A percentile compares a stretch with the other conserved stretches of the same genome.
phyloP scores from a whole-genome alignment of 202 grass and related monocot genomes.

The Tripidium arundinaceum region DNA sequence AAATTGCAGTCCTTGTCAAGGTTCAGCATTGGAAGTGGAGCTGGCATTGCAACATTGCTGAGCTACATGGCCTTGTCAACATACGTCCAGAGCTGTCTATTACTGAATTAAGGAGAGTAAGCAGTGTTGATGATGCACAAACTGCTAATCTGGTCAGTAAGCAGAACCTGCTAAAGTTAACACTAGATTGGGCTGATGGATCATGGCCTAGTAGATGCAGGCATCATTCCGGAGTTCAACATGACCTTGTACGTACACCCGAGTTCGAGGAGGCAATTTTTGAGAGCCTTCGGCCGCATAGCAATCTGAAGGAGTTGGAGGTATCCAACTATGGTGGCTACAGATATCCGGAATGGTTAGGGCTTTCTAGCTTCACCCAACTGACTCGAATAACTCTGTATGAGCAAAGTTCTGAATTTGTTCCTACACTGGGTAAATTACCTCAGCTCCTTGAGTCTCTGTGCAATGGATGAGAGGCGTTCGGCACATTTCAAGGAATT shows the following conservation, averaged over 20 bases:
- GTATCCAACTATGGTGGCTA: constrained; percentile 21
- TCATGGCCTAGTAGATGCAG: neutral
- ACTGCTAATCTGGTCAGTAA: constrained; percentile 24
- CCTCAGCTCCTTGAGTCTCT: constrained; percentile 9
- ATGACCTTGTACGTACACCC: neutral
- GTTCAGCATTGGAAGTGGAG: constrained; percentile 17
- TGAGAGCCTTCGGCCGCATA: constrained; percentile 27
- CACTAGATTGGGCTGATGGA: constrained; percentile 20
- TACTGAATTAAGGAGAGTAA: constrained; percentile 20
- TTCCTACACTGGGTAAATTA: constrained; percentile 31
- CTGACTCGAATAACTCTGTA: constrained; percentile 25
- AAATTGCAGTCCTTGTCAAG: constrained; percentile 27
- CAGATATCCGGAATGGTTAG: constrained; percentile 34
- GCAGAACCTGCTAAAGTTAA: constrained; percentile 15
- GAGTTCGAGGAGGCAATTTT: constrained; percentile 20
- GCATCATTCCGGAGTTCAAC: neutral
- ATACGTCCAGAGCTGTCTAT: constrained; percentile 26
- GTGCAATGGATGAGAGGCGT: constrained; percentile 2
- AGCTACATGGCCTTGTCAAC: constrained; percentile 22
- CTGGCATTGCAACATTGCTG: constrained; percentile 32
- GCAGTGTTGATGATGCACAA: constrained; percentile 2
- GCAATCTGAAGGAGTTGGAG: constrained; percentile 23
- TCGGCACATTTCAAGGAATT: constrained; percentile 21
- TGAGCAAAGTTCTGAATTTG: constrained; percentile 14
- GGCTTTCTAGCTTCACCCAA: constrained; percentile 23